Conservation (phyloP, 1,284 basidiomycete genomes). For the Cutaneotrichosporon sp. region DNA sequence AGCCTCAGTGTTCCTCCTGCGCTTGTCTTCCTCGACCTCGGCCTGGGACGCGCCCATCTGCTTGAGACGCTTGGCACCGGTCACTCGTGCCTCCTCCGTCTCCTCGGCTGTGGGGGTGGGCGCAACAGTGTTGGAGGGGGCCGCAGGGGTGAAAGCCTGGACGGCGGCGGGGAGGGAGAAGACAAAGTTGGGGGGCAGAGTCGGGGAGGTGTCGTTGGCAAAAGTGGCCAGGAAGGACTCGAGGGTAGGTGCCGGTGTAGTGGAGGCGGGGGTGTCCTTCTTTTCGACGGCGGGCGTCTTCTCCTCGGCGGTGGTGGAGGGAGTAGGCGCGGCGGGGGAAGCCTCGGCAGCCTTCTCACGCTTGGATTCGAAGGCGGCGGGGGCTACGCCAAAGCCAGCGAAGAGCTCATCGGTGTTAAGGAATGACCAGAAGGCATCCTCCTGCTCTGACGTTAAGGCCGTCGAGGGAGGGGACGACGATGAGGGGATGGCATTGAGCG, state of each 20-base stretch:
- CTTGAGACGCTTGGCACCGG: slow-evolving; percentile 45
- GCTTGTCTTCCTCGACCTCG: slow-evolving; percentile 57
- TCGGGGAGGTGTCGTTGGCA: slow-evolving; percentile 22
- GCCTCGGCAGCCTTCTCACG: slow-evolving; percentile 7
- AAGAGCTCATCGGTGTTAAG: slow-evolving; percentile 45
- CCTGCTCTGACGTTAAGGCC: slow-evolving; percentile 32
- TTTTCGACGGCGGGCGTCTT: not conserved
- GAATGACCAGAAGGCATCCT: slow-evolving; percentile 45
- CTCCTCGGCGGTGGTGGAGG: slow-evolving; percentile 1
- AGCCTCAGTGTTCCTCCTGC: slow-evolving; percentile 90
- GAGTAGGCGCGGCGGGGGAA: slow-evolving; percentile 3
- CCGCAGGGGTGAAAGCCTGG: slow-evolving; percentile 11
- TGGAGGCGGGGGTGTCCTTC: slow-evolving; percentile 5
- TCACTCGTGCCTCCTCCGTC: slow-evolving; percentile 15
- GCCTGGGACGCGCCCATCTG: slow-evolving; percentile 32
- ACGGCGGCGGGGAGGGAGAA: slow-evolving; percentile 13
- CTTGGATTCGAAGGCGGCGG: slow-evolving; percentile 25
- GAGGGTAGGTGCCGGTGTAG: slow-evolving; percentile 25
- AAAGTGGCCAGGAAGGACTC: slow-evolving; percentile 46
- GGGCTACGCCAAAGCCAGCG: slow-evolving; percentile 34
- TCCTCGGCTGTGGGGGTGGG: slow-evolving; percentile 9
- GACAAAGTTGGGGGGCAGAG: slow-evolving; percentile 25
- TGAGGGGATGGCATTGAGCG: slow-evolving; percentile 17
- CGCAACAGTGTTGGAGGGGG: slow-evolving; percentile 3
- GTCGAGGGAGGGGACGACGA: slow-evolving; percentile 34